Evolutionary conservation across 208 protist species (phyloP), one percentile per base, ranked within the genome.

Genomic region (Wallacemonas sp.): DNA sequence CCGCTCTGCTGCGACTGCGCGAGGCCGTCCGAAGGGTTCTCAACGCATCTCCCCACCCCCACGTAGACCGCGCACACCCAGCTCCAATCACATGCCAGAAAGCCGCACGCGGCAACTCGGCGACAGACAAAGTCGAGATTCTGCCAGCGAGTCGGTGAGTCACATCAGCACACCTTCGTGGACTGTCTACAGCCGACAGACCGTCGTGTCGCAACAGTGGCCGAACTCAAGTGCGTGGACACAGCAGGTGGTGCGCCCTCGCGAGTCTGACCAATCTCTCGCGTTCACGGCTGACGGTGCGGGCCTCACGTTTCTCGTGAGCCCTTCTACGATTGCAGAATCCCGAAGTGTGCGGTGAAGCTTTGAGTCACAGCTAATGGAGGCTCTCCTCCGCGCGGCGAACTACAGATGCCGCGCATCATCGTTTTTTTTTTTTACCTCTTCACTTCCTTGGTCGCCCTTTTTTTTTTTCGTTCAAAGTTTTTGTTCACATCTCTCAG

Each of bases 271-370:
- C 9, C 17, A 49, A 19, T 19, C 5, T 22, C 5, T 26, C 9
- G 22, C 17, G 17, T 5, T 26, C 17, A 9, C 44, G 2, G 22
- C 6, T 4, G 51, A 58, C 30, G 12, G 4, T 4, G 30, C 19
- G 17, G 51, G 51, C 9, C 51, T 34, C 14, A 58, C 51, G 6
- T 39, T 58, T 33, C 30, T 58, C 5, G 51, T 58, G 15, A 58
- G 34, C 24, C 51, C 51, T 14, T 58, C 51, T 4, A 58, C 51
- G 3, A 4, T 58, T 31, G 26, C 33, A 11, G 34, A 22, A 39
- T 39, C 51, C 27, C 5, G 14, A 45, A 30, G 19, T 15, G 12
- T 6, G 38, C 34, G 36, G 22, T 62, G 2, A 62, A n/a, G n/a
- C n/a, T n/a, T n/a, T n/a, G n/a, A n/a, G n/a, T n/a, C n/a, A n/a